These are phyloP conservation scores for Podila clonocystis DNA, from an alignment of 192 early-diverging fungal species.

Conservation along the genomic window DNA sequence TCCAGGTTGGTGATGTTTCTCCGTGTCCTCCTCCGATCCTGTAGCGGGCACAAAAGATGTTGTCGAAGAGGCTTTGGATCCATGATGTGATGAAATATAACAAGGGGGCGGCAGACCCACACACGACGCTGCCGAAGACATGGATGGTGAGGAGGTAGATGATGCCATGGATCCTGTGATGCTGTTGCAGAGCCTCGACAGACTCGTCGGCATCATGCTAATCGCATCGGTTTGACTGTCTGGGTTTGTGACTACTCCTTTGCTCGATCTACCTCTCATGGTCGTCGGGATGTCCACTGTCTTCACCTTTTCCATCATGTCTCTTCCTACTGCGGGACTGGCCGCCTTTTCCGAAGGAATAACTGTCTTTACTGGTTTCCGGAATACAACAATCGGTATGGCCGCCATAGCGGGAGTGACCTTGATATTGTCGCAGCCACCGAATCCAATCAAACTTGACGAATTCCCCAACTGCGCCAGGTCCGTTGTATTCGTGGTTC, in stretches of 20 bases:
- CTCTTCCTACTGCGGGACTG: not conserved
- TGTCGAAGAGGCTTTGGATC: not conserved
- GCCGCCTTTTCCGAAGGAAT: not conserved
- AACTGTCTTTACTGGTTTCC: slow-evolving; percentile 9
- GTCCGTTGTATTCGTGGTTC: slow-evolving; percentile 41
- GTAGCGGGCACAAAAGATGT: slow-evolving; percentile 4
- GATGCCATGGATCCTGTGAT: not conserved
- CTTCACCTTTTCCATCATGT: not conserved
- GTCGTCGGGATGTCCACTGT: not conserved
- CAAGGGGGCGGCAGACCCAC: not conserved
- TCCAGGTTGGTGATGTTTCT: not conserved
- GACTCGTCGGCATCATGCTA: slow-evolving; percentile 9
- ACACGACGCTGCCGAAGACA: not conserved
- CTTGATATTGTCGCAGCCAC: slow-evolving; percentile 11
- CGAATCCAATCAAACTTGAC: slow-evolving; percentile 5
- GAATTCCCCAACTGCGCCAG: slow-evolving; percentile 6
- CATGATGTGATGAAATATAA: not conserved
- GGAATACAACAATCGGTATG: slow-evolving; percentile 32
- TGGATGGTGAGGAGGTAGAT: not conserved
- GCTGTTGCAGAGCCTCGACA: slow-evolving; percentile 4
- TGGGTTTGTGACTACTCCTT: too few relatives aligned
- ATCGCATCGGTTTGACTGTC: slow-evolving; percentile 17
- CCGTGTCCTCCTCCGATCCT: not conserved
- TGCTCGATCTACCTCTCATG: too few relatives aligned
- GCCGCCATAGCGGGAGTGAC: slow-evolving; percentile 37